Evolutionary conservation across 495 filamentous ascomycete species (phyloP).

Genomic region (Neohortaea acidophila): DNA sequence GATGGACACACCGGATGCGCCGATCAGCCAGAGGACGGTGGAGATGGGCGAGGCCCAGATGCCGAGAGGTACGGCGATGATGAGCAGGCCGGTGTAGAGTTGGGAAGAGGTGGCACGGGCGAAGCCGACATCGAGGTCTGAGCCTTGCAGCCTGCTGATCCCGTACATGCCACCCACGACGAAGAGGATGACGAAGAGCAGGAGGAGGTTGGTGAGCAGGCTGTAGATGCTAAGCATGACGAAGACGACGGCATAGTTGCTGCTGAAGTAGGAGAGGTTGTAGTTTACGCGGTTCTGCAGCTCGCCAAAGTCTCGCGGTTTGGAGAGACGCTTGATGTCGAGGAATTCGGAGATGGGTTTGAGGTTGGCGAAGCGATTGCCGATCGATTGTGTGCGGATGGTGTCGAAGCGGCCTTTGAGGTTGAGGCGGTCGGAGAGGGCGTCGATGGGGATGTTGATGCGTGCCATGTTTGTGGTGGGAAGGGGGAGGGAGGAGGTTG

Average conservation of each 20-base stretch:
- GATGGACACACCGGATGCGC: conserved; percentile 78
- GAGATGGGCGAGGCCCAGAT: conserved; percentile 66
- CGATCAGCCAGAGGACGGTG: conserved; percentile 85
- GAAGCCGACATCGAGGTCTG: conserved; percentile 73
- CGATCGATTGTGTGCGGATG: conserved; percentile 59
- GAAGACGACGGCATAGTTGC: conserved; percentile 93
- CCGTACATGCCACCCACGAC: conserved; percentile 73
- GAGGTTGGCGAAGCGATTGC: conserved; percentile 78
- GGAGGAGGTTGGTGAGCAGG: conserved; percentile 62
- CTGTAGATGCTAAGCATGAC: conserved; percentile 91
- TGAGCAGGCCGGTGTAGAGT: conserved; percentile 77
- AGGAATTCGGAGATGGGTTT: conserved; percentile 85
- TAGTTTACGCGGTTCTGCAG: conserved; percentile 91
- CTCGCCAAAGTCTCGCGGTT: conserved; percentile 80
- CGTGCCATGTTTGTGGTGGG: conserved; percentile 49
- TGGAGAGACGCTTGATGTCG: conserved; percentile 86
- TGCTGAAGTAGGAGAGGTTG: conserved; percentile 92
- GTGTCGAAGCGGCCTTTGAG: conserved; percentile 63
- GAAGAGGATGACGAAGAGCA: conserved; percentile 85
- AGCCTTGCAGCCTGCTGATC: conserved; percentile 73
- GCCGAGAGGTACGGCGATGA: conserved; percentile 66
- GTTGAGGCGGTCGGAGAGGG: conserved; percentile 77
- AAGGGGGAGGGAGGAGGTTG: background rate
- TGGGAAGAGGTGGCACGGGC: conserved; percentile 77
- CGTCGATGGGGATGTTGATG: conserved; percentile 80